Conservation (phyloP, 345 rosid genomes). For the Aethionema arabicum region DNA sequence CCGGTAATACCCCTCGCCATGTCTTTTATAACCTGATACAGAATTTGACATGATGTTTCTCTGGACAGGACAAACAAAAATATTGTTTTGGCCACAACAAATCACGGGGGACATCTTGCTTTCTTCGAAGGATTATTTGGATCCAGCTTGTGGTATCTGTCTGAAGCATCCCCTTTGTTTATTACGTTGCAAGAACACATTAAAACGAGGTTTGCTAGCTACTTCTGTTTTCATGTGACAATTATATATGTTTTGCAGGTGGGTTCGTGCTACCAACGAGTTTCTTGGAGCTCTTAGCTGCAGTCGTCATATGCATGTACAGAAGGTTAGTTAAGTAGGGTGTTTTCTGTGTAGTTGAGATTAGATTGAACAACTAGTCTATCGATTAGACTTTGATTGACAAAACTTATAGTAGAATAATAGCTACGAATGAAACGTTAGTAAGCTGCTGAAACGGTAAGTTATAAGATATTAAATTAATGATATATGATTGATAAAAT, state of each 20-base stretch:
- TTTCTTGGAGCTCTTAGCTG: slow-evolving; percentile 61
- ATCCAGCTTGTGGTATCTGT: slow-evolving; percentile 58
- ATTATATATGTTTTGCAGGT: slow-evolving; percentile 49
- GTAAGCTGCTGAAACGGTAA: too few relatives aligned
- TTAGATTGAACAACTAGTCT: not conserved
- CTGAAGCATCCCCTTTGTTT: not conserved
- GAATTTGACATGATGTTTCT: slow-evolving; percentile 24
- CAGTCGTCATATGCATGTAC: slow-evolving; percentile 65
- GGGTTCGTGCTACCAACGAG: slow-evolving; percentile 83
- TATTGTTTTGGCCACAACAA: slow-evolving; percentile 66
- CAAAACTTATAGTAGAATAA: too few relatives aligned
- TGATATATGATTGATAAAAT: too few relatives aligned
- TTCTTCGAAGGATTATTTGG: slow-evolving; percentile 82
- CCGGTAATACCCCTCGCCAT: slow-evolving; percentile 44
- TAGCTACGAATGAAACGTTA: too few relatives aligned
- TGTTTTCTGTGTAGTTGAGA: not conserved
- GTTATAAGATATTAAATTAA: too few relatives aligned
- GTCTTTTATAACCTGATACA: slow-evolving; percentile 15
- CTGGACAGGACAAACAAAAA: slow-evolving; percentile 68
- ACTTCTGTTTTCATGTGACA: not conserved
- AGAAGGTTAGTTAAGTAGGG: slow-evolving; percentile 46
- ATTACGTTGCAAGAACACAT: not conserved
- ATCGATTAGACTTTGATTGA: not conserved
- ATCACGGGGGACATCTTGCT: slow-evolving; percentile 90
- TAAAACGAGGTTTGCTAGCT: not conserved